A percentile compares a stretch with the other conserved stretches of the same genome.
Conservation (phyloP, 345 rosid genomes). For the Isatis tinctoria region DNA sequence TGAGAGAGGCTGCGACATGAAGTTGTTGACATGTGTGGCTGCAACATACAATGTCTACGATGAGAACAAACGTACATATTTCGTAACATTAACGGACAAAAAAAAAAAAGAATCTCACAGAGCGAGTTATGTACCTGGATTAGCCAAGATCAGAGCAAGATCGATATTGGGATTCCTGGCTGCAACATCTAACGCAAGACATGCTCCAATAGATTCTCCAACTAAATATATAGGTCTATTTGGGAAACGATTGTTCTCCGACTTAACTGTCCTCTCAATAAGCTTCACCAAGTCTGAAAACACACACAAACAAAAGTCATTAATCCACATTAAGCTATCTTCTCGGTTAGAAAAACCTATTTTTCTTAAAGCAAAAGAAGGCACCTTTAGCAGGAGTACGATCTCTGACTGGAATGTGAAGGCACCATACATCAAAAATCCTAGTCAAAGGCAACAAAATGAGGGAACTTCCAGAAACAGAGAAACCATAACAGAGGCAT, state of each 20-base stretch:
- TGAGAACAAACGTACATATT: background rate
- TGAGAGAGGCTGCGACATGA: slow-evolving; percentile 36
- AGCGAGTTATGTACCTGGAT: slow-evolving; percentile 42
- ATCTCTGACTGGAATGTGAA: slow-evolving; percentile 60
- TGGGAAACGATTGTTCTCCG: slow-evolving; percentile 38
- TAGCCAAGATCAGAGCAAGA: slow-evolving; percentile 48
- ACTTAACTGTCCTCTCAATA: slow-evolving; percentile 42
- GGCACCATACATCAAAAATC: slow-evolving; percentile 66
- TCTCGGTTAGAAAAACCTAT: background rate
- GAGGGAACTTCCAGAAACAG: background rate
- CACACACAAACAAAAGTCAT: background rate
- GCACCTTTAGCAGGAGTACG: slow-evolving; percentile 53
- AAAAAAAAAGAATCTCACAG: background rate
- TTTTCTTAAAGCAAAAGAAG: background rate
- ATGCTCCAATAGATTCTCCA: slow-evolving; percentile 60
- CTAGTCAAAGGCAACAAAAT: slow-evolving; percentile 27
- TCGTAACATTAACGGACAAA: background rate
- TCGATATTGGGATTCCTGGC: slow-evolving; percentile 49
- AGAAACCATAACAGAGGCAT: background rate
- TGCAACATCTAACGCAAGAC: slow-evolving; percentile 58
- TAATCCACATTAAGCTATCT: background rate
- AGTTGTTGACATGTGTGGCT: slow-evolving; percentile 46
- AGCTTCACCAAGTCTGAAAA: slow-evolving; percentile 49
- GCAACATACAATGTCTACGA: background rate
- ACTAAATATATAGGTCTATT: slow-evolving; percentile 57